phyloP scores from a whole-genome alignment of 495 filamentous ascomycete species.

The Trichoderma parareesei region DNA sequence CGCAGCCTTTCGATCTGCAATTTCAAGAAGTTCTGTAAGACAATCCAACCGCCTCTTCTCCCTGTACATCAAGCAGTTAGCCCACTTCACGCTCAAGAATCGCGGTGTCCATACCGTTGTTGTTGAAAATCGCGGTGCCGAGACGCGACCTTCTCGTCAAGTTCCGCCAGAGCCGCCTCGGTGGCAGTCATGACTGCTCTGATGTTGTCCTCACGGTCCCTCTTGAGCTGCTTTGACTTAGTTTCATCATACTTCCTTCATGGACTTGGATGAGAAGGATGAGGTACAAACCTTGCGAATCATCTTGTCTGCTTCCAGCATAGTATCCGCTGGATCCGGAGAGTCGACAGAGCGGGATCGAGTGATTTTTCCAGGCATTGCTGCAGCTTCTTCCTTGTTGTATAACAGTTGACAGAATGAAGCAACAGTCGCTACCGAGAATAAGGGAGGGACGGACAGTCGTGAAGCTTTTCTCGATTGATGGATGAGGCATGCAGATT shows the following conservation, averaged over 20 bases:
- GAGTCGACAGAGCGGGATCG: not conserved
- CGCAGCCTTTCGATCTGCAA: not conserved
- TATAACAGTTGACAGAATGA: no score
- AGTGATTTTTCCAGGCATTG: not conserved
- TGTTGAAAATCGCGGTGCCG: not conserved
- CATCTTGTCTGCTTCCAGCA: not conserved
- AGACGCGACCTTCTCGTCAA: not conserved
- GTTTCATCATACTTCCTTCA: not conserved
- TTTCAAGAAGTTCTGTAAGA: not conserved
- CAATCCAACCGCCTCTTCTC: not conserved
- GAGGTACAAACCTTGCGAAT: not conserved
- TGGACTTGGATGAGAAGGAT: not conserved
- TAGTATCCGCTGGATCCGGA: not conserved
- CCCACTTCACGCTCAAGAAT: not conserved
- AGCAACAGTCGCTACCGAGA: no score
- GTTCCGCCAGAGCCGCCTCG: not conserved
- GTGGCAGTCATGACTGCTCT: not conserved
- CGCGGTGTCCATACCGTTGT: not conserved
- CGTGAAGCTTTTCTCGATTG: no score
- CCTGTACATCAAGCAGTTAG: conserved; percentile 1
- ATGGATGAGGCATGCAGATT: no score
- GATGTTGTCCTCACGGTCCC: not conserved
- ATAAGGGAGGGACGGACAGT: no score
- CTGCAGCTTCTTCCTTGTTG: not conserved
- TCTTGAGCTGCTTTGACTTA: not conserved